Base-by-base conservation (phyloP, 108 stramenopile genomes). In the Stephanodiscus triporus region DNA sequence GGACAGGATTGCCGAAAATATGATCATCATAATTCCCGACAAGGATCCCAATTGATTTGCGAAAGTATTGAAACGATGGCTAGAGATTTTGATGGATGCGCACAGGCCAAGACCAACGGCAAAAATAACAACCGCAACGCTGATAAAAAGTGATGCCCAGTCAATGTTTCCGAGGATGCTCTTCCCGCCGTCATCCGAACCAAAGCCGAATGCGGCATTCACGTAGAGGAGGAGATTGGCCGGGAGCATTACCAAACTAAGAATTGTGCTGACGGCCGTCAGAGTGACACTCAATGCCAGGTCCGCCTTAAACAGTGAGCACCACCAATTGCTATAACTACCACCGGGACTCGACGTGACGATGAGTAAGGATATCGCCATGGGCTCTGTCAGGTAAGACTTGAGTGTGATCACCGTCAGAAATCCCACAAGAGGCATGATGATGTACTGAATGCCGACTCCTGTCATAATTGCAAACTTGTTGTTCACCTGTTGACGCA, bases 261-360 rank as follows among this genome's bases (percentile, higher is more conserved):
- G 63, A 13, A 94, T 58, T 1, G 96, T 97, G 36, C 84, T 83
- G 30, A 94, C 89, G 3, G 93, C 92, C 2, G 96, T 97, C 94
- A 97, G 94, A 27, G 94, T 90, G 13, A 97, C 94, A 47, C 77
- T 80, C 49, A 97, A 60, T 2, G 94, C 93, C 51, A 97, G 81
- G 67, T 95, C 94, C 19, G 91, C 90, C 78, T 97, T 97, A 70
- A 97, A 91, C 68, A 96, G 58, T 7, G 80, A 84, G 70, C 92
- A 93, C 91, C 90, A 96, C 87, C 94, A 97, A 80, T 97, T 97
- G 34, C 74, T 77, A 66, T 97, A 97, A 43, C 82, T 82, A 10
- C 96, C 96, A 43, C 96, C 96, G 8, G 96, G 96, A 72, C 81
- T 84, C 17, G 84, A 75, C 19, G 89, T 90, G 10, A 97, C 92